Conservation (phyloP, 352 stramenopile species). For the Pythium coloratum region DNA sequence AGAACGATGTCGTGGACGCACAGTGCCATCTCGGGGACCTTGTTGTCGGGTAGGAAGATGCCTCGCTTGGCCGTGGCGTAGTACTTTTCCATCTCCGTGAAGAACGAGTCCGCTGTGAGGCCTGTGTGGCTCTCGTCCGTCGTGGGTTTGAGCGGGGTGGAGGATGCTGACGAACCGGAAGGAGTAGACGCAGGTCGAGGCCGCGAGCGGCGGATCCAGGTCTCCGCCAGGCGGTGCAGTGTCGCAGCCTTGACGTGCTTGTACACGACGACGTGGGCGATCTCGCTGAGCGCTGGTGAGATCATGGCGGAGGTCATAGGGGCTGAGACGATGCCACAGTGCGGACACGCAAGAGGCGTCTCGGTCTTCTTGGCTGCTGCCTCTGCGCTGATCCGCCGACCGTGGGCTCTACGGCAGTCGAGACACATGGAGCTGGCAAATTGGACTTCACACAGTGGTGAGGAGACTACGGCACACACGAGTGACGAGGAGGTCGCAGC, state of each 20-base stretch:
- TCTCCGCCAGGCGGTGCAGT: conserved; percentile 52
- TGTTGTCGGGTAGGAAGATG: conserved; percentile 41
- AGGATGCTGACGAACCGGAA: not conserved
- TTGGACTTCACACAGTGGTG: conserved; percentile 32
- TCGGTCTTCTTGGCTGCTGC: conserved; percentile 12
- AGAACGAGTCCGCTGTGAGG: conserved; percentile 63
- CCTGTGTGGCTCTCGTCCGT: conserved; percentile 27
- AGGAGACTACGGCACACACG: conserved; percentile 59
- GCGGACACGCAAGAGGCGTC: conserved; percentile 46
- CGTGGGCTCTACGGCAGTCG: conserved; percentile 45
- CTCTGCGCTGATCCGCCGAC: conserved; percentile 46
- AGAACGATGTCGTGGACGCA: conserved; percentile 49
- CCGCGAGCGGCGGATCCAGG: conserved; percentile 25
- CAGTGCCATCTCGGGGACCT: conserved; percentile 49
- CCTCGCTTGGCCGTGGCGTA: conserved; percentile 50
- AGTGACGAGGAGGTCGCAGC: conserved; percentile 22
- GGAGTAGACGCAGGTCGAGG: not conserved
- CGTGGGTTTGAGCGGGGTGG: conserved; percentile 6
- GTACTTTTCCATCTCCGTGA: conserved; percentile 54
- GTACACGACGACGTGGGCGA: conserved; percentile 47
- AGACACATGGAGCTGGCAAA: conserved; percentile 57
- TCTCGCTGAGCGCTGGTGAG: conserved; percentile 33
- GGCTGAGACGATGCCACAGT: conserved; percentile 50
- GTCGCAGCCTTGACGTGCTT: conserved; percentile 55
- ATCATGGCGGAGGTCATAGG: conserved; percentile 25